phyloP scores from a whole-genome alignment of 1,284 basidiomycete genomes.

The Trichosporon coremiiforme region DNA sequence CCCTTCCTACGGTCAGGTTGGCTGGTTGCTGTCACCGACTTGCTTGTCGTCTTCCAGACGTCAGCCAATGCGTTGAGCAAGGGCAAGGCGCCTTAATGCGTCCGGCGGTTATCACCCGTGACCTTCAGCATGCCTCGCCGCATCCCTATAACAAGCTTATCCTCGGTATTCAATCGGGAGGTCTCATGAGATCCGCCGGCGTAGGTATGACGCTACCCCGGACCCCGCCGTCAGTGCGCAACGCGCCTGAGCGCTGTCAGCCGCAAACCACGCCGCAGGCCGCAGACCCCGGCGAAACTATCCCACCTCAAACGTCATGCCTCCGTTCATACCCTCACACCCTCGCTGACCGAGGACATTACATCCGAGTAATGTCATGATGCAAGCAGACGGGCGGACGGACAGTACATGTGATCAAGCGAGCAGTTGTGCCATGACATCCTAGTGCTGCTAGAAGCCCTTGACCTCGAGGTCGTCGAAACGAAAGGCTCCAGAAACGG shows the following conservation, averaged over 20 bases:
- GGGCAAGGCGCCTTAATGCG: too few species aligned
- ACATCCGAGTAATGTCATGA: neutral
- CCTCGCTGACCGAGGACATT: slow-evolving; percentile 5
- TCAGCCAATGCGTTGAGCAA: too few species aligned
- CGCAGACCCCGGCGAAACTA: neutral
- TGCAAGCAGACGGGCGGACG: neutral
- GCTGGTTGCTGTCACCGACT: too few species aligned
- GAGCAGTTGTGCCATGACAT: neutral
- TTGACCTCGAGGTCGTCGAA: neutral
- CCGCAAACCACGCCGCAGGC: neutral
- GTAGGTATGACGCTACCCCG: neutral
- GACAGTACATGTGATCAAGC: neutral
- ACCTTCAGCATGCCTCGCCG: neutral
- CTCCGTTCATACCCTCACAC: neutral
- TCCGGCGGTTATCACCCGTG: too few species aligned
- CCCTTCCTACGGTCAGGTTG: too few species aligned
- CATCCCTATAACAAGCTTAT: neutral
- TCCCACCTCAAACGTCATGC: slow-evolving; percentile 13
- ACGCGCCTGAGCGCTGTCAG: neutral
- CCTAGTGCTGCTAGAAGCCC: neutral
- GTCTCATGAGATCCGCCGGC: neutral
- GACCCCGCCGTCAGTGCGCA: neutral
- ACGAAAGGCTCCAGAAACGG: neutral
- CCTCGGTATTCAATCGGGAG: slow-evolving; percentile 2
- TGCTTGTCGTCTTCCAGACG: too few species aligned